These are phyloP conservation scores for Lactifluus piperatus DNA, from an alignment of 768 basidiomycete genomes.

Conservation along the genomic window DNA sequence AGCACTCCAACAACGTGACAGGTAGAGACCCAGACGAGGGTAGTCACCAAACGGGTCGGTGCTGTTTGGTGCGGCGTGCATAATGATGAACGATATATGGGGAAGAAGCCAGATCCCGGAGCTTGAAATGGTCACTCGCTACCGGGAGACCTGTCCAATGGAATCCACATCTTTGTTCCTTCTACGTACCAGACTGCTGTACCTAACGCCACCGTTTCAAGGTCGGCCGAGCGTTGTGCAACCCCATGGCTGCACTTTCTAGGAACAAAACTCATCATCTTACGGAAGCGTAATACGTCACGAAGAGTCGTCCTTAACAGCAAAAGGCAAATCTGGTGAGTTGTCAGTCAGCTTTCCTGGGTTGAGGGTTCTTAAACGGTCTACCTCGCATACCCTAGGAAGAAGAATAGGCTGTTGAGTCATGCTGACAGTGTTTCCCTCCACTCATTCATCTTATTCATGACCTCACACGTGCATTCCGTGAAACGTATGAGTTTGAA, in stretches of 20 bases:
- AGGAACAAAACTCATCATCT: background rate
- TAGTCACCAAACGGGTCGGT: background rate
- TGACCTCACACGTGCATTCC: background rate
- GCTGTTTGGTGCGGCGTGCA: background rate
- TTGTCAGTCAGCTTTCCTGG: background rate
- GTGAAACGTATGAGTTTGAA: no score
- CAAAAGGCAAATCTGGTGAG: conserved; percentile 2
- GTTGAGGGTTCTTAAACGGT: background rate
- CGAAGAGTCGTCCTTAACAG: background rate
- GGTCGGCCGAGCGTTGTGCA: background rate
- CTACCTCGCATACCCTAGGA: background rate
- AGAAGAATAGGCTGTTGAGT: background rate
- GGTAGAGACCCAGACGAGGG: background rate
- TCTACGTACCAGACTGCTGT: conserved; percentile 1
- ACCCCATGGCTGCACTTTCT: background rate
- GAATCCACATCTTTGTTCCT: background rate
- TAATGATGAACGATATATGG: background rate
- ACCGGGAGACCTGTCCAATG: background rate
- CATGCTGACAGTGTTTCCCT: background rate
- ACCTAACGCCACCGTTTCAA: conserved; percentile 4
- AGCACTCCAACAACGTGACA: conserved; percentile 13
- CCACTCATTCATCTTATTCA: background rate
- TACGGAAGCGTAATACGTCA: conserved; percentile 7
- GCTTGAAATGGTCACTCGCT: background rate
- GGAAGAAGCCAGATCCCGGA: background rate